phyloP scores from a whole-genome alignment of 2,329 filamentous ascomycete genomes.

The Tolypocladium amazonense region DNA sequence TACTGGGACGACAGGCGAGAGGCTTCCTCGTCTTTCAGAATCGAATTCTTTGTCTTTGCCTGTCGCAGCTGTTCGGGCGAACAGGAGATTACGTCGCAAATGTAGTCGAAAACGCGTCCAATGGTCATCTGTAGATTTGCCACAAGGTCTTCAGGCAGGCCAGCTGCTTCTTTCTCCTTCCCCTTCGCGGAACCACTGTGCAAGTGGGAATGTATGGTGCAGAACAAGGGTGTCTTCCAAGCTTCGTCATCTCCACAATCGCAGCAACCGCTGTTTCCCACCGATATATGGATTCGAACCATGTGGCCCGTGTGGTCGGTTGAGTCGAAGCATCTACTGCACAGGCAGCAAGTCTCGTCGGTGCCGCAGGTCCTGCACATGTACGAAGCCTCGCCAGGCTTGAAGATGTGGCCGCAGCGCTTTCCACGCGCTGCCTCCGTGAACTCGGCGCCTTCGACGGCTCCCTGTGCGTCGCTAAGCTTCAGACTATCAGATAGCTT shows the following conservation, averaged over 20 bases:
- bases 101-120: constrained; percentile 76
- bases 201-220: constrained; percentile 76
- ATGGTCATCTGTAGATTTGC: constrained; percentile 78
- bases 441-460: constrained; percentile 90
- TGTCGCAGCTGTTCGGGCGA: constrained; percentile 90
- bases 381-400: constrained; percentile 86
- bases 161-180: constrained; percentile 47
- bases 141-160: constrained; percentile 64
- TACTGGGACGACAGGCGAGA: constrained; percentile 62
- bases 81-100: constrained; percentile 96
- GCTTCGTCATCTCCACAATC: constrained; percentile 95
- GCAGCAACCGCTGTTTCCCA: constrained; percentile 90
- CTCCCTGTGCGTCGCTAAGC: constrained; percentile 78
- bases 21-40: constrained; percentile 67
- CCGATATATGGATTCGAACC: constrained; percentile 78
- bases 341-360: constrained; percentile 92
- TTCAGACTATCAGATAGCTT: constrained; percentile 57
- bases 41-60: constrained; percentile 71
- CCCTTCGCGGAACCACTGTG: constrained; percentile 42
- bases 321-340: constrained; percentile 86
- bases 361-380: constrained; percentile 87
- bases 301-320: constrained; percentile 92
- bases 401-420: constrained; percentile 95
- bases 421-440: constrained; percentile 84
- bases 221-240: constrained; percentile 79